Percentiles rank a stretch among this genome's conserved stretches.
phyloP scores from a whole-genome alignment of 345 rosid genomes.

The Eucalyptus cloeziana region DNA sequence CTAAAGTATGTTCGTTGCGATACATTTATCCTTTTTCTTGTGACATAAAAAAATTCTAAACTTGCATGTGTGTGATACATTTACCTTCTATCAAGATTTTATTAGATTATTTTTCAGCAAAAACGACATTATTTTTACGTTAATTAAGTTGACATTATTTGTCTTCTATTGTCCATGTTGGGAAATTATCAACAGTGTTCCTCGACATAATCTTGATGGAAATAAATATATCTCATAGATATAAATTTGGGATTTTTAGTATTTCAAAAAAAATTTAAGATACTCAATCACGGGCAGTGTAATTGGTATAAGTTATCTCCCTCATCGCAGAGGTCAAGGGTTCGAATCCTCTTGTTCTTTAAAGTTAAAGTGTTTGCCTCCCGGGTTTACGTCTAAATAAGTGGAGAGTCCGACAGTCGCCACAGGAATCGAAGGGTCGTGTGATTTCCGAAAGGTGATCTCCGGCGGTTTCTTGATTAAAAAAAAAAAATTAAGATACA shows the following conservation, averaged over 20 bases:
- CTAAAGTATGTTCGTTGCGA: accelerated
- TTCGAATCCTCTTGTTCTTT: accelerated
- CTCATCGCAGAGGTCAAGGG: no score
- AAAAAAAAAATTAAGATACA: background rate
- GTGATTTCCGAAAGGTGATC: no score
- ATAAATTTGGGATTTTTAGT: background rate
- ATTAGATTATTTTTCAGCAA: background rate
- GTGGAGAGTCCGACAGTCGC: no score
- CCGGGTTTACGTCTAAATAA: no score
- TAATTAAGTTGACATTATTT: background rate
- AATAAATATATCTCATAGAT: background rate
- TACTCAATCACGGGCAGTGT: no score
- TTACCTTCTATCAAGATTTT: accelerated
- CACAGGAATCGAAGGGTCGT: no score
- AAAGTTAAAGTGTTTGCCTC: no score
- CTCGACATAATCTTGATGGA: background rate
- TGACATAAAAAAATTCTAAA: no score
- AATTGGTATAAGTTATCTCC: no score
- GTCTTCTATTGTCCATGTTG: background rate
- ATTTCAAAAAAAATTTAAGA: background rate
- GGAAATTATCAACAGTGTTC: background rate
- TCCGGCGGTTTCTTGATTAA: no score
- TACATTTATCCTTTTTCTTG: no score
- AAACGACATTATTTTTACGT: background rate
- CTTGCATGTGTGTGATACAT: accelerated